phyloP scores from a whole-genome alignment of 1,139 yeast genomes.

The Waltiozyma solani region DNA sequence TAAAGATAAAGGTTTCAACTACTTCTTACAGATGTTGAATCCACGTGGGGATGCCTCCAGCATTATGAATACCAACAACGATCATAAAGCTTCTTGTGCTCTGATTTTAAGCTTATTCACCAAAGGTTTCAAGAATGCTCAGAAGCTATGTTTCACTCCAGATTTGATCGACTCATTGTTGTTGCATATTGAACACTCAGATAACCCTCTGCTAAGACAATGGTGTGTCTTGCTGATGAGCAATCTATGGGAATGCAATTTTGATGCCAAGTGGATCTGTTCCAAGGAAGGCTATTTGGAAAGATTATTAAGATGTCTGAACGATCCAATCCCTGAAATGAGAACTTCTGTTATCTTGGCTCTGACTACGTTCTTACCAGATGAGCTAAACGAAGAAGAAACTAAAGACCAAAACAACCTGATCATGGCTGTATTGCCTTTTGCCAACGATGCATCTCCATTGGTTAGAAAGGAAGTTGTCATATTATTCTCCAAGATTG shows the following conservation, averaged over 20 bases:
- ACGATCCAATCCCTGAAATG: constrained; percentile 93
- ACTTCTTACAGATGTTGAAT: constrained; percentile 68
- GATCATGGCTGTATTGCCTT: constrained; percentile 33
- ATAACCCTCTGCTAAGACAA: constrained; percentile 78
- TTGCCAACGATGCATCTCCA: constrained; percentile 80
- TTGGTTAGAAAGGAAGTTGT: constrained; percentile 81
- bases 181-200: constrained; percentile 58
- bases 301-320: constrained; percentile 45
- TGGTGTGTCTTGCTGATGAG: constrained; percentile 83
- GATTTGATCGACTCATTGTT: constrained; percentile 66
- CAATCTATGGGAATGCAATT: constrained; percentile 64
- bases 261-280: constrained; percentile 69
- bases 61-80: constrained; percentile 39
- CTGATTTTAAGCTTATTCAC: constrained; percentile 80
- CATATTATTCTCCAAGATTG: constrained; percentile 66
- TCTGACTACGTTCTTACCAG: constrained; percentile 59
- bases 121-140: constrained; percentile 72
- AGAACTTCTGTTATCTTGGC: constrained; percentile 78
- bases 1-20: constrained; percentile 85
- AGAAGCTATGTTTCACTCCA: constrained; percentile 64
- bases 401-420: constrained; percentile 33
- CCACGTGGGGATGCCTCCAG: constrained; percentile 30
- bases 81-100: constrained; percentile 94
- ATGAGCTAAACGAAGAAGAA: constrained; percentile 29
- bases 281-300: constrained; percentile 56